Conservation (phyloP, 176 grass and related monocot genomes). For the Triticum aestivum region DNA sequence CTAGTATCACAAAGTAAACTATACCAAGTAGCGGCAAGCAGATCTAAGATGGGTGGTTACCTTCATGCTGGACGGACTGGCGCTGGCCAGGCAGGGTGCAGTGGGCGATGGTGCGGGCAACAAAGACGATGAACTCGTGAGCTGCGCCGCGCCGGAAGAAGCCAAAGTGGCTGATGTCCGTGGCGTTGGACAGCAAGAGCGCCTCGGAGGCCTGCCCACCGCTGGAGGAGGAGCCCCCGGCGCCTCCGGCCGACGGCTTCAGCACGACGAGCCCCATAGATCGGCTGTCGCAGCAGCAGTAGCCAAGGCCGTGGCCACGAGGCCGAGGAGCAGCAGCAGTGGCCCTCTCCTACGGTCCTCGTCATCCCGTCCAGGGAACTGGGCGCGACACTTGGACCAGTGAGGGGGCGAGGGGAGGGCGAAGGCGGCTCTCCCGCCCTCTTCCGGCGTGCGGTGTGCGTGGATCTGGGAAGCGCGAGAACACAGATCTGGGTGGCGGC, state of each 20-base stretch:
- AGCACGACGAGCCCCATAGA: constrained; percentile 20
- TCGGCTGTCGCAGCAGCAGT: too few species aligned
- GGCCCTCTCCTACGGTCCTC: too few species aligned
- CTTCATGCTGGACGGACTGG: constrained; percentile 92
- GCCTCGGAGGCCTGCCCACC: constrained; percentile 39
- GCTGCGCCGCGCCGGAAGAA: constrained; percentile 73
- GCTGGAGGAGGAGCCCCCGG: constrained; percentile 34
- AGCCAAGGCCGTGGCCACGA: too few species aligned
- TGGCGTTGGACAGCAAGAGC: constrained; percentile 71
- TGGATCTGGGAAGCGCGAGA: too few species aligned
- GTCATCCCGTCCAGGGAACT: too few species aligned
- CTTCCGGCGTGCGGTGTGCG: too few species aligned
- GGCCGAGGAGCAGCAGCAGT: too few species aligned
- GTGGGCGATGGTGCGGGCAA: constrained; percentile 72
- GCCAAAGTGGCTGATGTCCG: constrained; percentile 81
- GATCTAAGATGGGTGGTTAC: constrained; percentile 26
- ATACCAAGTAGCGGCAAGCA: not conserved
- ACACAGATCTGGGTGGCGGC: too few species aligned
- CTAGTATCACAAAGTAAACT: not conserved
- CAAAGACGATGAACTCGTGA: constrained; percentile 83
- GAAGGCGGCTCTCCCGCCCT: too few species aligned
- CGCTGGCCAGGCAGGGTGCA: constrained; percentile 63
- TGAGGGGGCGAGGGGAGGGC: too few species aligned
- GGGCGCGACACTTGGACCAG: too few species aligned
- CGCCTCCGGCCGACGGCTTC: constrained; percentile 44